phyloP scores from a whole-genome alignment of 2,329 filamentous ascomycete species.

The Fusarium hostae region DNA sequence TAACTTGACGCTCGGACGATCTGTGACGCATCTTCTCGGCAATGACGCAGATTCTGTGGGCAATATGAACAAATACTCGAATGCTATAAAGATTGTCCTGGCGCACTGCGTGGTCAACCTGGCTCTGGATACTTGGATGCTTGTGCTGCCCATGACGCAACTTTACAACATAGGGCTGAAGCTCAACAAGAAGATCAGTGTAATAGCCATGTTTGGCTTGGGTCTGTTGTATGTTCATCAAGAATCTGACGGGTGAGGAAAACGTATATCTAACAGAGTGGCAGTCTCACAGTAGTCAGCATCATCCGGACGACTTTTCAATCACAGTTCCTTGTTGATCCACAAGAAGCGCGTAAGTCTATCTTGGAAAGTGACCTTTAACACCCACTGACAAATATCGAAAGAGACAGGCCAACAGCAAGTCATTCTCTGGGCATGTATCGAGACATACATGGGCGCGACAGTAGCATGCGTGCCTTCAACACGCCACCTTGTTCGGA shows the following conservation, averaged over 20 bases:
- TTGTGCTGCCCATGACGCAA: constrained; percentile 18
- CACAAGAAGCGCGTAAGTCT: accelerated
- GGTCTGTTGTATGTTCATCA: constrained; percentile 4
- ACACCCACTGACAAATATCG: neutral
- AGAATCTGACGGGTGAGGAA: too few relatives aligned
- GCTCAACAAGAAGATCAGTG: neutral
- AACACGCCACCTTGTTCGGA: neutral
- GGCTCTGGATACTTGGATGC: constrained; percentile 19
- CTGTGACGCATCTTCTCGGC: neutral
- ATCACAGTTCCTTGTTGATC: accelerated
- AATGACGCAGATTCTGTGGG: accelerated
- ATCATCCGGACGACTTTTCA: accelerated
- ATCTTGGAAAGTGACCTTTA: accelerated
- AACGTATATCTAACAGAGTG: neutral
- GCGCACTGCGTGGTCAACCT: neutral
- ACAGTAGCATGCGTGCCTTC: constrained; percentile 3
- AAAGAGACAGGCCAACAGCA: accelerated
- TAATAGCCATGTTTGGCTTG: constrained; percentile 9
- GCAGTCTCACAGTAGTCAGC: neutral
- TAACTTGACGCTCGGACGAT: neutral
- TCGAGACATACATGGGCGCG: constrained; percentile 8
- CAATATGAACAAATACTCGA: neutral
- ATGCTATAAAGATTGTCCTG: accelerated
- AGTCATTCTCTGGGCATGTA: neutral
- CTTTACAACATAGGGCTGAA: constrained; percentile 1